Evolutionary conservation across 257 asterid genomes (phyloP).

Genomic region (Rubia yunnanensis): DNA sequence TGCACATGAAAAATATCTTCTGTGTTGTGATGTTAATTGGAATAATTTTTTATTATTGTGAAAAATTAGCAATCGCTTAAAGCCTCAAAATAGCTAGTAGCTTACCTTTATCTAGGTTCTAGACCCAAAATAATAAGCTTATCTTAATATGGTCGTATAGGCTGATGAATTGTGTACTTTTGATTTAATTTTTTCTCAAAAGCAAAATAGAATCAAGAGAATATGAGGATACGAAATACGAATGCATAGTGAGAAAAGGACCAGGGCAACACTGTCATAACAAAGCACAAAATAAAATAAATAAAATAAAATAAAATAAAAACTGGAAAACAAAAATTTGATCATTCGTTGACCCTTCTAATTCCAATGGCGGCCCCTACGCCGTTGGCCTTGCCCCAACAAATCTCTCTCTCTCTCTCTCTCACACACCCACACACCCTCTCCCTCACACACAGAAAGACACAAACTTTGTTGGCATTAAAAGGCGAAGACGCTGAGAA

Average conservation of each 20-base stretch:
- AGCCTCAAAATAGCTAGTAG: not conserved
- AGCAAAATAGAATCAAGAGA: slow-evolving; percentile 10
- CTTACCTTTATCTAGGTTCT: not conserved
- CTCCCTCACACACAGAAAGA: not conserved
- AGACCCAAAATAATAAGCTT: not conserved
- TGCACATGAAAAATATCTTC: too few relatives aligned
- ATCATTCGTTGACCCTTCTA: slow-evolving; percentile 48
- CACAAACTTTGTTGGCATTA: slow-evolving; percentile 39
- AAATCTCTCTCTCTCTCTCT: slow-evolving; percentile 20
- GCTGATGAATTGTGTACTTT: not conserved
- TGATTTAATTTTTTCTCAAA: not conserved
- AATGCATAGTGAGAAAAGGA: slow-evolving; percentile 21
- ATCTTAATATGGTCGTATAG: not conserved
- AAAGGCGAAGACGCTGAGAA: slow-evolving; percentile 32
- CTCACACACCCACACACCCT: slow-evolving; percentile 8
- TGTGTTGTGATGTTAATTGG: too few relatives aligned
- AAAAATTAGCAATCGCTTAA: not conserved
- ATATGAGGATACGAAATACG: slow-evolving; percentile 4
- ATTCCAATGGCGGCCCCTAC: slow-evolving; percentile 55
- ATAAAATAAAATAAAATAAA: not conserved
- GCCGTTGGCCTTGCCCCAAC: slow-evolving; percentile 52
- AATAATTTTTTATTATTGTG: too few relatives aligned
- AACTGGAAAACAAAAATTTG: not conserved
- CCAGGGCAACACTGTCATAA: slow-evolving; percentile 38
- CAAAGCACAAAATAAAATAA: not conserved